Percentiles rank a stretch among this genome's conserved stretches.
These are phyloP conservation scores for Pleurotus platypus DNA, from an alignment of 768 basidiomycete genomes.

Conservation along the genomic window DNA sequence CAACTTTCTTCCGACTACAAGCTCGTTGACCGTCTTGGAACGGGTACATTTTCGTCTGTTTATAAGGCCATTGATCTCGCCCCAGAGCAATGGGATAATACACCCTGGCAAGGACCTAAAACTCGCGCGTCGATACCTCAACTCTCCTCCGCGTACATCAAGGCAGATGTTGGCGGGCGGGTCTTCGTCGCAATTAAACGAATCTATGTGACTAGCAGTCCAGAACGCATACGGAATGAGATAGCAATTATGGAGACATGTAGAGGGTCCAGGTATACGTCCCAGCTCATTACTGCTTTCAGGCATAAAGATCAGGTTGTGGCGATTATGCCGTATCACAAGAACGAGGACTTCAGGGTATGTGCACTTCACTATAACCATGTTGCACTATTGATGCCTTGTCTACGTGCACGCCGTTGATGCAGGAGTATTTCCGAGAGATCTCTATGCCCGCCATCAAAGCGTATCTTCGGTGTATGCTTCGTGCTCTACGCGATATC, in stretches of 20 bases:
- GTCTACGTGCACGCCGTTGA: neutral
- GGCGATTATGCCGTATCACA: slow-evolving; percentile 89
- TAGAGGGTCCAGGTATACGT: slow-evolving; percentile 82
- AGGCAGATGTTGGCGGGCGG: slow-evolving; percentile 40
- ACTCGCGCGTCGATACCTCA: slow-evolving; percentile 39
- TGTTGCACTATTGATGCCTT: neutral
- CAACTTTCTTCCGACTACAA: slow-evolving; percentile 65
- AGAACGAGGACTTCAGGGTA: slow-evolving; percentile 91
- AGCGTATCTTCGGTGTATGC: slow-evolving; percentile 85
- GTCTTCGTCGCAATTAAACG: slow-evolving; percentile 93
- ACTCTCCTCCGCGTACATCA: slow-evolving; percentile 52
- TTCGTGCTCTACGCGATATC: slow-evolving; percentile 86
- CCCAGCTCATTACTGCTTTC: slow-evolving; percentile 94
- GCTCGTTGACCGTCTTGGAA: slow-evolving; percentile 88
- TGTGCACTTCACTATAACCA: slow-evolving; percentile 24
- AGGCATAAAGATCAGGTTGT: slow-evolving; percentile 89
- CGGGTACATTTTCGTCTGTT: slow-evolving; percentile 98
- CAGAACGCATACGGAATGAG: slow-evolving; percentile 90
- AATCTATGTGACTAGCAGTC: slow-evolving; percentile 95
- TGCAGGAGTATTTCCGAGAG: slow-evolving; percentile 71
- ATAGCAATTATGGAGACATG: slow-evolving; percentile 84
- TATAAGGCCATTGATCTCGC: slow-evolving; percentile 90
- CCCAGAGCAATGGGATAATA: slow-evolving; percentile 74
- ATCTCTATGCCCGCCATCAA: slow-evolving; percentile 78
- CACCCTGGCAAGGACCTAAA: slow-evolving; percentile 68